Evolutionary conservation across 1,284 basidiomycete genomes (phyloP).

Genomic region (Ustilago lituana): DNA sequence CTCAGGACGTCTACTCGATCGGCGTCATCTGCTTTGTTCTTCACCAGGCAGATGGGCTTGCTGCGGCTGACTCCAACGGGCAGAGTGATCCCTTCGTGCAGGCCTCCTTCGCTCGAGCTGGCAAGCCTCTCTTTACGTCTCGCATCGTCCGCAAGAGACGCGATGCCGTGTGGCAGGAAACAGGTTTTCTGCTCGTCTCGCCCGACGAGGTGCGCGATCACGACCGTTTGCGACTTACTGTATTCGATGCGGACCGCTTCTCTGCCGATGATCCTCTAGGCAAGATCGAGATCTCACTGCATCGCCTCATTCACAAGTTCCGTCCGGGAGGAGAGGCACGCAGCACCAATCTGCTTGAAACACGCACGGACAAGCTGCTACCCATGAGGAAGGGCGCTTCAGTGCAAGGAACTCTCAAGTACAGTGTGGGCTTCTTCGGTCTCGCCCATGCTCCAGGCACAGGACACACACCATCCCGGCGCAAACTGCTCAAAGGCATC

Average conservation of each 20-base stretch:
- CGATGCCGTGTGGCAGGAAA: slow-evolving; percentile 61
- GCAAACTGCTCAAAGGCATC: slow-evolving; percentile 42
- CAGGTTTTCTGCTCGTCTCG: slow-evolving; percentile 50
- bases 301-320: slow-evolving; percentile 48
- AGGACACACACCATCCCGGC: slow-evolving; percentile 32
- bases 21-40: slow-evolving; percentile 58
- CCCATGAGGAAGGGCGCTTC: slow-evolving; percentile 51
- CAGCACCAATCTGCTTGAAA: slow-evolving; percentile 50
- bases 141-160: slow-evolving; percentile 49
- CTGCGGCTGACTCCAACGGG: slow-evolving; percentile 59
- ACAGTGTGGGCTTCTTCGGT: slow-evolving; percentile 58
- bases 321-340: slow-evolving; percentile 19
- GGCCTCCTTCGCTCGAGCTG: slow-evolving; percentile 53
- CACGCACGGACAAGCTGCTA: slow-evolving; percentile 43
- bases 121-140: slow-evolving; percentile 57
- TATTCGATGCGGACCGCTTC: slow-evolving; percentile 64
- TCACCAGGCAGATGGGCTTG: slow-evolving; percentile 55
- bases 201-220: slow-evolving; percentile 60
- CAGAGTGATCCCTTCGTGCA: slow-evolving; percentile 60
- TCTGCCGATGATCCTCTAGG: slow-evolving; percentile 63
- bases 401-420: slow-evolving; percentile 56
- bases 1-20: slow-evolving; percentile 54
- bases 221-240: slow-evolving; percentile 54
- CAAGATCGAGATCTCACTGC: slow-evolving; percentile 57
- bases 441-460: slow-evolving; percentile 46